phyloP scores from a whole-genome alignment of 306 rosid species.

The Corylus americana region DNA sequence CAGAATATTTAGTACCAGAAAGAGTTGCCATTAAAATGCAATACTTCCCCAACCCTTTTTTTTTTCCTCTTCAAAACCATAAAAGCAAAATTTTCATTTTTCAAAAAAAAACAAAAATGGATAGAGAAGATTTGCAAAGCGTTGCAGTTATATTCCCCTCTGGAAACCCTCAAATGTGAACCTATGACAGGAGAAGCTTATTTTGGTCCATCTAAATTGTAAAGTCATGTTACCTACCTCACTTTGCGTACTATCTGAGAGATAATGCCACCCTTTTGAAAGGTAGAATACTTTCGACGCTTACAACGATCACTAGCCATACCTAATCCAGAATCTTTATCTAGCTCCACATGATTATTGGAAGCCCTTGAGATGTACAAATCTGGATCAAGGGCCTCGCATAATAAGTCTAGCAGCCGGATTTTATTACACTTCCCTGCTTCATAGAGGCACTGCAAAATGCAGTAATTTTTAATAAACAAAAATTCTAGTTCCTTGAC shows the following conservation, averaged over 20 bases:
- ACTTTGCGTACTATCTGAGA: constrained; percentile 55
- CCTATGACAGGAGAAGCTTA: constrained; percentile 1
- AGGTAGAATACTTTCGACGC: constrained; percentile 41
- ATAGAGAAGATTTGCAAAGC: neutral
- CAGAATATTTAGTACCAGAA: neutral
- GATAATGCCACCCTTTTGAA: constrained; percentile 48
- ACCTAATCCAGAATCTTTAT: constrained; percentile 41
- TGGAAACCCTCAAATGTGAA: neutral
- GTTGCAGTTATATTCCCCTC: neutral
- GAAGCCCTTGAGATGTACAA: constrained; percentile 41
- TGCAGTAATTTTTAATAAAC: constrained; percentile 21
- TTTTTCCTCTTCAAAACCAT: neutral
- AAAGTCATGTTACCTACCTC: constrained; percentile 51
- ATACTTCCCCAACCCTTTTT: neutral
- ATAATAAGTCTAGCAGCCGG: constrained; percentile 70
- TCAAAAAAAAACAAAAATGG: neutral
- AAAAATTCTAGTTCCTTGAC: constrained; percentile 25
- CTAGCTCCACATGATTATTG: constrained; percentile 34
- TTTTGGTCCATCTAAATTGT: constrained; percentile 13
- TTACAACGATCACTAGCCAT: constrained; percentile 40
- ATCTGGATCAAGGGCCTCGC: constrained; percentile 78
- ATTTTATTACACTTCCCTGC: constrained; percentile 68
- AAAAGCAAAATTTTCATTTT: neutral
- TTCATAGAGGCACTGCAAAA: constrained; percentile 80
- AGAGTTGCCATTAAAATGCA: neutral